phyloP scores from a whole-genome alignment of 2,329 filamentous ascomycete genomes.

The Pestalotiopsis sp. region DNA sequence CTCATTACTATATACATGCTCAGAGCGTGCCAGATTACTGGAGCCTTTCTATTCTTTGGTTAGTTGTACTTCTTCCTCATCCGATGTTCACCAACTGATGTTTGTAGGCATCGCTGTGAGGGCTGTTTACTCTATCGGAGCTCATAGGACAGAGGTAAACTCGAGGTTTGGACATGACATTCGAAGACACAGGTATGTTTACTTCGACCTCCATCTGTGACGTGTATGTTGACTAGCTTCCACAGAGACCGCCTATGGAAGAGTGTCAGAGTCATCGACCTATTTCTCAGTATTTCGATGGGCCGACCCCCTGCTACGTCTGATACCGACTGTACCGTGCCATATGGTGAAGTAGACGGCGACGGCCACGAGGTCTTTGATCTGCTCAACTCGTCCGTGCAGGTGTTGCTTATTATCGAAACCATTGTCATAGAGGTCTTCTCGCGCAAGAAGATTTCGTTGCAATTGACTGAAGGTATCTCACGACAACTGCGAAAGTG shows the following conservation, averaged over 20 bases:
- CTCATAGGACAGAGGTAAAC: slow-evolving; percentile 57
- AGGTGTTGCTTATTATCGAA: slow-evolving; percentile 54
- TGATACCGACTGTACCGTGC: slow-evolving; percentile 55
- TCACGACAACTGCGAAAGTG: slow-evolving; percentile 54
- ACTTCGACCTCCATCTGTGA: neutral
- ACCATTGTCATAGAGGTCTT: slow-evolving; percentile 54
- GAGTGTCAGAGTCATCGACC: slow-evolving; percentile 52
- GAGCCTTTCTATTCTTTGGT: slow-evolving; percentile 54
- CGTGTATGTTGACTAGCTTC: neutral
- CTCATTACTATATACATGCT: slow-evolving; percentile 57
- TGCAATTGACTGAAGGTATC: slow-evolving; percentile 55
- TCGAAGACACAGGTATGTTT: slow-evolving; percentile 37
- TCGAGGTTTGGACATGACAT: slow-evolving; percentile 47
- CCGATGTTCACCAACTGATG: slow-evolving; percentile 1
- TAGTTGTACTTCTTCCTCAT: neutral
- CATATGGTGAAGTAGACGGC: slow-evolving; percentile 40
- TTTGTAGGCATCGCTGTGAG: slow-evolving; percentile 47
- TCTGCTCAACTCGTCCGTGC: slow-evolving; percentile 52
- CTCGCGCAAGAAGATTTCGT: slow-evolving; percentile 53
- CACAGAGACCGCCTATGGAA: slow-evolving; percentile 52
- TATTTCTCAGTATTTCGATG: slow-evolving; percentile 56
- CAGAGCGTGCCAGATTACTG: slow-evolving; percentile 56
- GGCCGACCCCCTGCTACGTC: slow-evolving; percentile 55
- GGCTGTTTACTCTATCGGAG: slow-evolving; percentile 53
- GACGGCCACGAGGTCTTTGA: slow-evolving; percentile 43